These are phyloP conservation scores for Phalaenopsis aphrodite DNA, from an alignment of 106 monocot genomes.

Conservation along the genomic window DNA sequence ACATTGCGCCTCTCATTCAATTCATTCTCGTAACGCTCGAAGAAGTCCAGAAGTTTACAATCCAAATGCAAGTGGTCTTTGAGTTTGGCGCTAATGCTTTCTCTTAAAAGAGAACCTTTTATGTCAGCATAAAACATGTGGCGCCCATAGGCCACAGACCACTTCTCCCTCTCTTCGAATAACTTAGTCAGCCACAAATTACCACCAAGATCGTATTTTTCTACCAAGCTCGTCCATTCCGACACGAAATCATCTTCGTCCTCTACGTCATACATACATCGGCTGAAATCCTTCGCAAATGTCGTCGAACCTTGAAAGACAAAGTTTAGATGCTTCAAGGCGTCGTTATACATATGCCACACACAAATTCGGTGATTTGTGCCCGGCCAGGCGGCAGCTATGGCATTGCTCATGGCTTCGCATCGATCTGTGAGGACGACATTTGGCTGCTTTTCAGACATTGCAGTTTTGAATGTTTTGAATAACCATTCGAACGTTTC, in stretches of 20 bases:
- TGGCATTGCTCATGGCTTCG: conserved; percentile 12
- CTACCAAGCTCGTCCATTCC: conserved; percentile 2
- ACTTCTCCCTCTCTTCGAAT: conserved; percentile 5
- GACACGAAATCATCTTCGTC: conserved; percentile 5
- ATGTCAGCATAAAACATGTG: conserved; percentile 12
- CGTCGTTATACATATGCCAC: conserved; percentile 10
- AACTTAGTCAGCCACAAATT: conserved; percentile 7
- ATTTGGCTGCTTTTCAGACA: conserved; percentile 26
- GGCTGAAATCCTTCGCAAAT: conserved; percentile 10
- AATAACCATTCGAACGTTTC: conserved; percentile 32
- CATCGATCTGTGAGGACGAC: conserved; percentile 18
- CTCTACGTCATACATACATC: conserved; percentile 9
- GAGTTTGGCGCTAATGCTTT: conserved; percentile 3
- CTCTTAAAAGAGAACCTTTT: conserved; percentile 3
- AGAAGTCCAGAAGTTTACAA: conserved; percentile 6
- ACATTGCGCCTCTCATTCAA: conserved; percentile 11
- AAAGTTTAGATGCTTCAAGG: conserved; percentile 7
- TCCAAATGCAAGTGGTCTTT: conserved; percentile 5
- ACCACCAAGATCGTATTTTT: conserved; percentile 2
- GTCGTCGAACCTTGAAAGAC: conserved; percentile 10
- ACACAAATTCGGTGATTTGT: conserved; percentile 16
- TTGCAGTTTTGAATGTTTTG: conserved; percentile 18
- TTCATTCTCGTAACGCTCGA: conserved; percentile 3
- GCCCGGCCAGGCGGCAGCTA: conserved; percentile 11
- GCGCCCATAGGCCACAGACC: conserved; percentile 13